Evolutionary conservation across 2,329 filamentous ascomycete genomes (phyloP).

Genomic region (Trichoderma sp.): DNA sequence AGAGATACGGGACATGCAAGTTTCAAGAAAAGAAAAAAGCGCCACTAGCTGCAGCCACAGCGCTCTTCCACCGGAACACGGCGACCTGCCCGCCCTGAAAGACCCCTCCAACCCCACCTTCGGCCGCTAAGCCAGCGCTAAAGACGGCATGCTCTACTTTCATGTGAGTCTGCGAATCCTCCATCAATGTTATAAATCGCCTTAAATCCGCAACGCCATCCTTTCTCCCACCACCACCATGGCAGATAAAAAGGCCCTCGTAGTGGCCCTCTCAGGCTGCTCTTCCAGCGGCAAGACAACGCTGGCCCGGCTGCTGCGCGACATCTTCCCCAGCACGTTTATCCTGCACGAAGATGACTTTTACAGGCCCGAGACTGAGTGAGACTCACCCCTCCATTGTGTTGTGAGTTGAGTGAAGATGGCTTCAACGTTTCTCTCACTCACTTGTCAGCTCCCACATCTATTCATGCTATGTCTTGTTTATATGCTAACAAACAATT

Average conservation of each 20-base stretch:
- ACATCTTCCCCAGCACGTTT: slow-evolving; percentile 75
- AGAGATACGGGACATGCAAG: not conserved
- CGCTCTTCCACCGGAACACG: not conserved
- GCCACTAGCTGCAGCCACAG: not conserved
- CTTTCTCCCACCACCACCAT: not conserved
- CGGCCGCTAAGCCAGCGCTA: slow-evolving; percentile 14
- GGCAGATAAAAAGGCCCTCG: slow-evolving; percentile 47
- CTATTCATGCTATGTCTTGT: slow-evolving; percentile 16
- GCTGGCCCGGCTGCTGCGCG: slow-evolving; percentile 77
- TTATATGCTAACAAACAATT: not conserved
- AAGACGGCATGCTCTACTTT: not conserved
- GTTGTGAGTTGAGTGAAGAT: not conserved
- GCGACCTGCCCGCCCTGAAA: slow-evolving; percentile 5
- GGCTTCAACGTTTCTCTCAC: not conserved
- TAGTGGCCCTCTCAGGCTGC: slow-evolving; percentile 83
- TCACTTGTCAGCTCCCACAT: not conserved
- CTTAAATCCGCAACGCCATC: not conserved
- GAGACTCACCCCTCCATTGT: slow-evolving; percentile 31
- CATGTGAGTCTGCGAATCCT: not conserved
- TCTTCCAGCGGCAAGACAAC: slow-evolving; percentile 97
- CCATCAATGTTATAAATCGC: not conserved
- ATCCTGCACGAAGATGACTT: slow-evolving; percentile 97
- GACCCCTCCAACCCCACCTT: not conserved
- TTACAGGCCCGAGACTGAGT: slow-evolving; percentile 78
- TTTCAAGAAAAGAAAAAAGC: not conserved